Conservation (phyloP, 1,139 yeast genomes). For the Sugiyamaella pinicola region DNA sequence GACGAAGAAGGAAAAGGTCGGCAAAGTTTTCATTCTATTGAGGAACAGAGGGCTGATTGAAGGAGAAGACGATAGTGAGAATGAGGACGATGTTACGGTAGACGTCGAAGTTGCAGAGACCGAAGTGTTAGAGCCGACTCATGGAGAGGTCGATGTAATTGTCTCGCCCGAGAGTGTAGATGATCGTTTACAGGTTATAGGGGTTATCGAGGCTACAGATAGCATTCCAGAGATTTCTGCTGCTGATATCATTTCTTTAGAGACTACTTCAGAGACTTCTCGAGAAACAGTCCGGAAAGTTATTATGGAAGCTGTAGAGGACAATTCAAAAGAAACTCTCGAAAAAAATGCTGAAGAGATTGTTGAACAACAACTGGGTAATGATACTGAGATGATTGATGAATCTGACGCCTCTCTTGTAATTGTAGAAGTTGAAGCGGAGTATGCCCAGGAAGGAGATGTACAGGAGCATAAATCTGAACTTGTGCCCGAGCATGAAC, state of each 20-base stretch:
- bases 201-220: neutral
- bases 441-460: neutral
- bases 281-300: neutral
- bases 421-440: neutral
- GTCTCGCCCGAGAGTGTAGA: neutral
- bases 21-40: neutral
- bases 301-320: too few species aligned
- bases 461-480: neutral
- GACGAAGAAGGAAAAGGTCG: neutral
- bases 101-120: neutral
- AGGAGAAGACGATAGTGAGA: neutral
- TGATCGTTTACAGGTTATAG: neutral
- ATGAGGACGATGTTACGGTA: neutral
- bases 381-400: neutral
- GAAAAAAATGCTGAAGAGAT: too few species aligned
- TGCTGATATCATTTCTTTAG: too few species aligned
- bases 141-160: neutral
- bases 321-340: too few species aligned
- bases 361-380: neutral
- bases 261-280: neutral
- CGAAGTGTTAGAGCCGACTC: too few species aligned
- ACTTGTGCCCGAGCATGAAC: neutral
- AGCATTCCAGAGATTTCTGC: neutral
- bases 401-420: neutral
- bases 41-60: constrained; percentile 10